Conservation (phyloP, 768 basidiomycete genomes). For the Kwoniella dendrophila region DNA sequence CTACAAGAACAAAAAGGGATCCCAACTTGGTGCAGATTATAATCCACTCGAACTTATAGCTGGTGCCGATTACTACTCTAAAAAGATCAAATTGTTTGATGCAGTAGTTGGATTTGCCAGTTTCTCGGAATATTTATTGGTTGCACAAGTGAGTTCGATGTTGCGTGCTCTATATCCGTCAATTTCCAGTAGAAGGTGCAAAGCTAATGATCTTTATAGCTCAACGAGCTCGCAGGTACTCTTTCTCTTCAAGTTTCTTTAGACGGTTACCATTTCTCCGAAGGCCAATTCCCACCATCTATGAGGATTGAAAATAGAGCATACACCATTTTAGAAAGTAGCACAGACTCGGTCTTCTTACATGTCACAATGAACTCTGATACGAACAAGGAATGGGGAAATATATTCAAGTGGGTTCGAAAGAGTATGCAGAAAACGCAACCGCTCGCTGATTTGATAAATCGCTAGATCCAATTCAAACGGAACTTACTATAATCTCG, state of each 20-base stretch:
- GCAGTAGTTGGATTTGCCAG: conserved; percentile 85
- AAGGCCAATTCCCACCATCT: conserved; percentile 83
- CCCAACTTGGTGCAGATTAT: conserved; percentile 65
- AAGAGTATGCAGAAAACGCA: neutral
- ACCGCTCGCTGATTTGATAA: conserved; percentile 5
- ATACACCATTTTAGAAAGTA: conserved; percentile 92
- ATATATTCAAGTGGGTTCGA: conserved; percentile 60
- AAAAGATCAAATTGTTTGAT: conserved; percentile 76
- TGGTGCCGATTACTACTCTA: conserved; percentile 71
- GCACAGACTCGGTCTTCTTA: conserved; percentile 87
- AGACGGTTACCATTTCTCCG: conserved; percentile 81
- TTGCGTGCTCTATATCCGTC: too few species aligned
- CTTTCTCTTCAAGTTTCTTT: conserved; percentile 89
- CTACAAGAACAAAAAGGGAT: conserved; percentile 77
- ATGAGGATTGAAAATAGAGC: conserved; percentile 90
- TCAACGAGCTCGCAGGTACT: conserved; percentile 58
- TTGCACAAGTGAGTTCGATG: conserved; percentile 83
- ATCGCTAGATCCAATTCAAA: conserved; percentile 94
- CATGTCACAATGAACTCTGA: conserved; percentile 89
- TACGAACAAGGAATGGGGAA: conserved; percentile 78
- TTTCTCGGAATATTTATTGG: conserved; percentile 93
- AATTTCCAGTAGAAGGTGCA: neutral
- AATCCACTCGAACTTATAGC: conserved; percentile 79
- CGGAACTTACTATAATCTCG: conserved; percentile 91
- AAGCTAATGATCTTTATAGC: conserved; percentile 60